Evolutionary conservation across 2,329 filamentous ascomycete genomes (phyloP), one percentile per base, ranked within the genome.

Genomic region (Monosporascus sp.): DNA sequence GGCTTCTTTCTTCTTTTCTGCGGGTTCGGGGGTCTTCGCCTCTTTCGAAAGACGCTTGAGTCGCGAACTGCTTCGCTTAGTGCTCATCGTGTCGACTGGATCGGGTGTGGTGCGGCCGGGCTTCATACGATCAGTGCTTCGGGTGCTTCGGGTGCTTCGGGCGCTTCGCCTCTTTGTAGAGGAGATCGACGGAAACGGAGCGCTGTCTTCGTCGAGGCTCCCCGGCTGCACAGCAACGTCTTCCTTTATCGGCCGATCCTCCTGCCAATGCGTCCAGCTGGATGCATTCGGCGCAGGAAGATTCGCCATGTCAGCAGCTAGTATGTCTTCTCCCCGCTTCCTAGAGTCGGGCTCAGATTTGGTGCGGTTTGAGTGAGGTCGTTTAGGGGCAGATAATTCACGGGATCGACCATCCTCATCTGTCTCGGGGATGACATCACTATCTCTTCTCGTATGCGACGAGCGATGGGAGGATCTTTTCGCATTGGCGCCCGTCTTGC

Each of bases 161-260:
- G n/a, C n/a, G n/a, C n/a, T n/a, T n/a, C 78, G 74, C 25, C 77
- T 74, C 8, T 77, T 74, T 17, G 83, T 78, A 57, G 87, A 87
- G 17, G 84, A 78, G 7, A 90, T 78, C 1, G 85, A 78, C 0
- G 88, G 87, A 18, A 83, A 87, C 1, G 88, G 87, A 0, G 88
- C 88, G 15, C 83, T 84, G 18, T 89, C 85, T 22, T 88, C 81
- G 2, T 71, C 68, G 0, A 54, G 54, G 7, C 65, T 61, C 18
- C 57, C 51, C 43, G 60, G 57, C 22, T 65, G 59, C 7, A 59
- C 62, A 17, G 57, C 59, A 15, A 56, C 53, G 35, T 59, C 61
- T 24, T 64, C 59, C 46, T 67, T 60, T 4, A 54, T 53, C 51
- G 62, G 58, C 46, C 54, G 54, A 41, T 44, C 55, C 4, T 66